Evolutionary conservation across 768 basidiomycete genomes (phyloP).

Genomic region (Russula earlei): DNA sequence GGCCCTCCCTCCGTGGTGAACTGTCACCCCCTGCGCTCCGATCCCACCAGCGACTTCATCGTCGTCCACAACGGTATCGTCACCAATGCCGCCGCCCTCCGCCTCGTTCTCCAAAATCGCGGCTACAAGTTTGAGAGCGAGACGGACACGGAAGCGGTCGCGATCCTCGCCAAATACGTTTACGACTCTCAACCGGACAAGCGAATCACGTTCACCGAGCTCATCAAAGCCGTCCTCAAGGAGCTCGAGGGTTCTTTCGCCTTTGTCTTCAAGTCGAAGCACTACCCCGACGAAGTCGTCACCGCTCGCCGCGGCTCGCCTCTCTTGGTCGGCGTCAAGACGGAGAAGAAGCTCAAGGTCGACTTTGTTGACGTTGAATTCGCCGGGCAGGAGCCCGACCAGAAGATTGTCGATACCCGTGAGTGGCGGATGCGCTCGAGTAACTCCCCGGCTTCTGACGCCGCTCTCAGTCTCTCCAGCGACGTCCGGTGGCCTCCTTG

Average conservation of each 20-base stretch:
- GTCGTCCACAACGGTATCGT: conserved; percentile 99
- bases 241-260: conserved; percentile 99
- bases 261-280: conserved; percentile 94
- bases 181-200: conserved; percentile 89
- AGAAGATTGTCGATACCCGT: conserved; percentile 36
- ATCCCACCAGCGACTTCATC: conserved; percentile 72
- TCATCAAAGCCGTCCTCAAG: conserved; percentile 92
- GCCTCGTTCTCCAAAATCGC: conserved; percentile 88
- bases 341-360: conserved; percentile 98
- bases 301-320: conserved; percentile 96
- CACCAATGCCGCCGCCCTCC: conserved; percentile 84
- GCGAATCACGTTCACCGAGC: conserved; percentile 76
- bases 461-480: conserved; percentile 27
- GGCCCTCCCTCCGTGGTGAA: conserved; percentile 81
- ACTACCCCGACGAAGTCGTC: conserved; percentile 94
- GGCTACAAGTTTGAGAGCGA: conserved; percentile 92
- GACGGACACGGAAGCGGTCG: conserved; percentile 96
- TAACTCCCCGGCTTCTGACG: conserved; percentile 27
- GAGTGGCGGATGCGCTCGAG: conserved; percentile 19
- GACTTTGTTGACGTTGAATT: conserved; percentile 99
- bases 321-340: conserved; percentile 95
- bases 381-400: conserved; percentile 57
- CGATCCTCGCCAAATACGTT: conserved; percentile 92
- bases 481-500: conserved; percentile 56
- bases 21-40: conserved; percentile 91